phyloP scores from a whole-genome alignment of 805 yeast genomes.

The Saccharomycopsis olivae region DNA sequence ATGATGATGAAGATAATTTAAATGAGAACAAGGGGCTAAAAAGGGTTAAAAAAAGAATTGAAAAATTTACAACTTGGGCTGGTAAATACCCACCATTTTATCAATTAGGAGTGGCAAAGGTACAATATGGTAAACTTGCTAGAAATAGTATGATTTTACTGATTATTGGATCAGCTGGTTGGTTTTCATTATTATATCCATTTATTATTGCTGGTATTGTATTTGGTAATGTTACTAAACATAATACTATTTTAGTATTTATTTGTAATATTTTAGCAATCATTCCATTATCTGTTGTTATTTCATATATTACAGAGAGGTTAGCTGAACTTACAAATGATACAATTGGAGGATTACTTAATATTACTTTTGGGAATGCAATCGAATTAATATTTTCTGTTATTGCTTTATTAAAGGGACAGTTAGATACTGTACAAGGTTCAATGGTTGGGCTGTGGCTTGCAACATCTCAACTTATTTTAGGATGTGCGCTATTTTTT shows the following conservation, averaged over 20 bases:
- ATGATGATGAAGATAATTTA: slow-evolving; percentile 7
- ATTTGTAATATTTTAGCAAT: slow-evolving; percentile 17
- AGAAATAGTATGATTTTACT: slow-evolving; percentile 10
- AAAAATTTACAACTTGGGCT: too few species aligned
- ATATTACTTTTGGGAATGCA: slow-evolving; percentile 18
- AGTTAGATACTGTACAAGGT: slow-evolving; percentile 16
- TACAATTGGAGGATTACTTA: slow-evolving; percentile 15
- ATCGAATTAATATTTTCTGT: slow-evolving; percentile 17
- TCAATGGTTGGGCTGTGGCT: slow-evolving; percentile 18
- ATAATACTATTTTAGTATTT: slow-evolving; percentile 6
- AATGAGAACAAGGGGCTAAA: too few species aligned
- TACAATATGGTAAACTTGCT: too few species aligned
- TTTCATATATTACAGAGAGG: slow-evolving; percentile 13
- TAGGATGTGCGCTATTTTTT: slow-evolving; percentile 16
- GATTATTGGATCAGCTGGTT: slow-evolving; percentile 11
- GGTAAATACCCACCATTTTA: too few species aligned
- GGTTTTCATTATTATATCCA: slow-evolving; percentile 13
- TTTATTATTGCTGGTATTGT: slow-evolving; percentile 16
- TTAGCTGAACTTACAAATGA: slow-evolving; percentile 16
- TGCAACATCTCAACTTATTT: slow-evolving; percentile 14
- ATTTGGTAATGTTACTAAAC: slow-evolving; percentile 7
- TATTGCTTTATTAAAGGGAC: slow-evolving; percentile 16
- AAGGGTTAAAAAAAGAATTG: too few species aligned
- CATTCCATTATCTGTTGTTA: slow-evolving; percentile 15
- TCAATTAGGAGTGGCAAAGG: too few species aligned